Percentiles rank a stretch among this genome's conserved stretches.
Conservation (phyloP, 352 stramenopile species). For the Pythium angustatum region DNA sequence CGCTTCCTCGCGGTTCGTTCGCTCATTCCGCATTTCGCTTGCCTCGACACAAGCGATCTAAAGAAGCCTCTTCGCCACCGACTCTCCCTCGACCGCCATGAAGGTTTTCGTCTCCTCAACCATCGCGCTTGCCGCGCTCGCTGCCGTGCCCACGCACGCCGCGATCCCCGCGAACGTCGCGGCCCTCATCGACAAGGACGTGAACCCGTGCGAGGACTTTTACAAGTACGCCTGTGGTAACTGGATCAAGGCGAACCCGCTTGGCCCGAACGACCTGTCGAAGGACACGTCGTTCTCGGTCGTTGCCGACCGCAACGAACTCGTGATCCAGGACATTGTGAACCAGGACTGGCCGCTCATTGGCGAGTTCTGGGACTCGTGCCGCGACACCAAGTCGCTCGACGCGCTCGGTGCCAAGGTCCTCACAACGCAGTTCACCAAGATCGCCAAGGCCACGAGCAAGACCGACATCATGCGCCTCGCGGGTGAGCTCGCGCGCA, state of each 20-base stretch:
- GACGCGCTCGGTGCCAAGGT: conserved; percentile 44
- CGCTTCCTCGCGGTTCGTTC: not conserved
- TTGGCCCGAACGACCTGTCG: conserved; percentile 25
- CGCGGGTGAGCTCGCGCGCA: conserved; percentile 45
- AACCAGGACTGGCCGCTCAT: conserved; percentile 64
- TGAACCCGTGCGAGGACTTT: conserved; percentile 69
- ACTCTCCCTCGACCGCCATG: conserved; percentile 14
- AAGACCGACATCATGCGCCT: conserved; percentile 44
- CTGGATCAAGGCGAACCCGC: conserved; percentile 34
- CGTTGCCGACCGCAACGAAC: conserved; percentile 54
- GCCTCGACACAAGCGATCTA: conserved; percentile 29
- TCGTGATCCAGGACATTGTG: conserved; percentile 53
- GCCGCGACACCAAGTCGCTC: conserved; percentile 51
- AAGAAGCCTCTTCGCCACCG: conserved; percentile 7
- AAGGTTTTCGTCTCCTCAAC: conserved; percentile 31
- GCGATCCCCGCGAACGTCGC: conserved; percentile 37
- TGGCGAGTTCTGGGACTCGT: conserved; percentile 66
- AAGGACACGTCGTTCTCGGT: conserved; percentile 51
- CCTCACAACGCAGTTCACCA: conserved; percentile 40
- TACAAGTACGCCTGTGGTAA: conserved; percentile 63
- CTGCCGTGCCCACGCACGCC: conserved; percentile 19
- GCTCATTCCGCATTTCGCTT: conserved; percentile 33
- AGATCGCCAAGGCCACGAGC: conserved; percentile 34
- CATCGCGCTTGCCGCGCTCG: conserved; percentile 18
- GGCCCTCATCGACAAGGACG: conserved; percentile 44